Conservation (phyloP, 2,329 filamentous ascomycete genomes). For the Colletotrichum ledebouriae region DNA sequence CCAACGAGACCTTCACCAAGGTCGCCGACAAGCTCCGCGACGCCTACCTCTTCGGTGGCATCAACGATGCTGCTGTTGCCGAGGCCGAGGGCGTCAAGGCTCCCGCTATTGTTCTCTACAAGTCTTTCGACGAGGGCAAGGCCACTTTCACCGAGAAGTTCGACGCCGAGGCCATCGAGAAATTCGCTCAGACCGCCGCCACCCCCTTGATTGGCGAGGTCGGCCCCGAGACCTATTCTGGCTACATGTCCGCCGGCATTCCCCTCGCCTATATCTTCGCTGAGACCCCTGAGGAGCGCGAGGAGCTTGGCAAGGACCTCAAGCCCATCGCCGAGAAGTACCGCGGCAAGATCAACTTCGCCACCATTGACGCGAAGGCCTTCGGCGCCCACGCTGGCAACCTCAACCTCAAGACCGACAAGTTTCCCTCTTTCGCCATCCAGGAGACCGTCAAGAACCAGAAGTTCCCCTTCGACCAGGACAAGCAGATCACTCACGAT, state of each 20-base stretch:
- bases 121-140: slow-evolving; percentile 98
- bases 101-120: slow-evolving; percentile 94
- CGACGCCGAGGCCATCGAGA: slow-evolving; percentile 81
- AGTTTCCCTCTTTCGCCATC: slow-evolving; percentile 98
- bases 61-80: slow-evolving; percentile 85
- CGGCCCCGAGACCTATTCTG: slow-evolving; percentile 94
- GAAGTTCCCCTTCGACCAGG: slow-evolving; percentile 95
- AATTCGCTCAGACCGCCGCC: slow-evolving; percentile 86
- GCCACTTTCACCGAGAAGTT: slow-evolving; percentile 85
- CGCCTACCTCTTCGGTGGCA: slow-evolving; percentile 91
- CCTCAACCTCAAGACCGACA: slow-evolving; percentile 95
- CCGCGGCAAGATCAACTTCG: slow-evolving; percentile 97
- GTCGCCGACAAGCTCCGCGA: slow-evolving; percentile 85
- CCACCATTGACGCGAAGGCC: slow-evolving; percentile 93
- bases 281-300: slow-evolving; percentile 90
- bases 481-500: slow-evolving; percentile 79
- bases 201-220: slow-evolving; percentile 96
- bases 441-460: slow-evolving; percentile 95
- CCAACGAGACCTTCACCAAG: slow-evolving; percentile 85
- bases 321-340: slow-evolving; percentile 91
- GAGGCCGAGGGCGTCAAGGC: slow-evolving; percentile 91
- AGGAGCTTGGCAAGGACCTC: slow-evolving; percentile 79
- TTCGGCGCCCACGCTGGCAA: slow-evolving; percentile 97
- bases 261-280: slow-evolving; percentile 98
- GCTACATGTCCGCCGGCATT: slow-evolving; percentile 89